Evolutionary conservation across 2,329 filamentous ascomycete genomes (phyloP), one percentile per base, ranked within the genome.

Genomic region (Corynespora cassiicola): DNA sequence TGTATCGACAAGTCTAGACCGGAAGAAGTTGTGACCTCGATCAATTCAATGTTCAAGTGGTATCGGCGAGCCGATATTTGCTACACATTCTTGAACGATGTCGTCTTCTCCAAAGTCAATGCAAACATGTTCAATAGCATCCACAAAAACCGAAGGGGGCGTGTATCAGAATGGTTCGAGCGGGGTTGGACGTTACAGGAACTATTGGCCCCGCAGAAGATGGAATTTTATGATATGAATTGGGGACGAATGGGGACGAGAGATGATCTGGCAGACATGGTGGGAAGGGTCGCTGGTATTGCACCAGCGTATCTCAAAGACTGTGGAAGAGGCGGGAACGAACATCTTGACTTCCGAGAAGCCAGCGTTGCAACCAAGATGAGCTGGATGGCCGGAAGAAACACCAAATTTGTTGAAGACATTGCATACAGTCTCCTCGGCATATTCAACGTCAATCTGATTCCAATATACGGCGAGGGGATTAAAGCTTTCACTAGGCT

Each of bases 1-100:
- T 53, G 54, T 17, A 58, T 58, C n/a, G 47, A 58, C n/a, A 55
- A 57, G 15, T 40, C 23, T 3, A 52, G 45, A 2, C 51, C 21
- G 12, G 29, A 37, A 2, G 37, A 36, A 19, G 18, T 45, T 4
- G 17, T 11, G 14, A 38, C 42, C 28, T 27, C 44, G 3, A 45
- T 47, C 36, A 45, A 45, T 24, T 47, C 44, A 15, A 47, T 47
- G 44, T 45, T 7, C 43, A 44, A 8, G 42, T 58, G 47, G 44
- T 58, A 60, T 8, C 32, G 23, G 19, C 5, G 36, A 3, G 43
- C 46, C 1, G 10, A 2, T 2, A 38, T 36, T 3, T 59, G 56
- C n/a, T 56, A 48, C 17, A 48, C 42, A 0, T 56, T 46, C 18
- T 37, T 58, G 3, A 21, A 37, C 8, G 50, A 54, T 14, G 41